phyloP scores from a whole-genome alignment of 768 basidiomycete genomes.

The Panaeolus cyanescens region DNA sequence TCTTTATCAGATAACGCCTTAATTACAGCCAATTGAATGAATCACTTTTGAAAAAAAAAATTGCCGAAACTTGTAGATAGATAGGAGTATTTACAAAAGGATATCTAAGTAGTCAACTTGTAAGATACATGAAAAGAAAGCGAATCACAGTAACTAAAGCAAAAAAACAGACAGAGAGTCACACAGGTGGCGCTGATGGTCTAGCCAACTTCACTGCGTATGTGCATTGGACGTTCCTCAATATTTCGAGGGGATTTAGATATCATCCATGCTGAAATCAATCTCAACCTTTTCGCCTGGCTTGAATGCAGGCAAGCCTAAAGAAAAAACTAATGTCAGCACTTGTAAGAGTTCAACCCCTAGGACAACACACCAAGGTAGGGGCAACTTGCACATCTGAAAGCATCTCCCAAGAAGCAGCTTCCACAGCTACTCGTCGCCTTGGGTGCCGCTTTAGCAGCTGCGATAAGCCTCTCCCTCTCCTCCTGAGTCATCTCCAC shows the following conservation, averaged over 20 bases:
- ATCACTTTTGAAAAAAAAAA: too few relatives aligned
- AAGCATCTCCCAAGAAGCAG: conserved; percentile 98
- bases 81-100: background rate
- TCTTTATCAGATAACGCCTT: background rate
- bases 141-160: background rate
- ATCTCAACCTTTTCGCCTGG: conserved; percentile 98
- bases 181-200: background rate
- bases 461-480: conserved; percentile 63
- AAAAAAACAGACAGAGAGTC: background rate
- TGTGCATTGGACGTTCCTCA: background rate
- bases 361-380: conserved; percentile 80
- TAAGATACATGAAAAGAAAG: background rate
- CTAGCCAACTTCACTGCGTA: background rate
- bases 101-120: background rate
- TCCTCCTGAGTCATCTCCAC: conserved; percentile 59
- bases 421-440: conserved; percentile 96
- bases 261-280: conserved; percentile 85
- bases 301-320: conserved; percentile 96
- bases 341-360: background rate
- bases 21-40: too few relatives aligned
- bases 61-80: background rate
- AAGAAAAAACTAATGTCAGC: conserved; percentile 12
- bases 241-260: conserved; percentile 42
- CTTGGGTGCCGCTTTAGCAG: conserved; percentile 75
- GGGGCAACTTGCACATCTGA: conserved; percentile 94